Evolutionary conservation across 257 asterid genomes (phyloP), one percentile per base, ranked within the genome.

Genomic region (Lithospermum erythrorhizon): DNA sequence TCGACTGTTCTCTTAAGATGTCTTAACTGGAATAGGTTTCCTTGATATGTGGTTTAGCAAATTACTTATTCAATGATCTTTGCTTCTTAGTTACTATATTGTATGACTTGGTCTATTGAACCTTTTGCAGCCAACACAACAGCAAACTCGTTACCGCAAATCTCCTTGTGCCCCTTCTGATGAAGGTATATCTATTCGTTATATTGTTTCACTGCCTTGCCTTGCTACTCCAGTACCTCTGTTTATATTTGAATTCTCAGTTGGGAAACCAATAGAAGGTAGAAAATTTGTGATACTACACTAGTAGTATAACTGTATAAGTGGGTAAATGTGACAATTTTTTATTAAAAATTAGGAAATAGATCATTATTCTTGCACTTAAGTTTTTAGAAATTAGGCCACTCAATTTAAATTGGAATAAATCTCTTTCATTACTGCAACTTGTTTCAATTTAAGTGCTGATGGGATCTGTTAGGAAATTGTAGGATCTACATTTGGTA

Each of bases 111-210:
- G 60, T 14, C 48, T 37, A 37, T 37, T 10, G 3, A 37, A 37
- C 17, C 49, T 71, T 45, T 65, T 76, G 18, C 63, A 90, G 98
- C 98, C 96, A 74, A 80, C 98, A 54, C 90, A 87, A 57, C 98
- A 90, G 69, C 98, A 83, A 77, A 87, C 98, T 5, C 84, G 98
- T 64, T 90, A 90, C 70, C 96, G 96, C 75, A 90, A 85, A 71
- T 85, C 94, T 56, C 89, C 80, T 55, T 90, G 63, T 80, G 98
- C 96, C 41, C 98, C 98, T 64, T 76, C 95, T 47, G 95, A 74
- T 59, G 95, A 90, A 83, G 98, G 96, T 87, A 77, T n/a, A 84
- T 14, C 32, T 48, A 52, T 29, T 29, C 4, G 17, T n/a, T n/a
- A 7, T 14, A 17, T 2, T 22, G 0, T 19, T n/a, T 45, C 24